Percentiles rank a stretch among this genome's conserved stretches.
These are phyloP conservation scores for Geotrichum restrictum DNA, from an alignment of 1,139 yeast genomes.

Conservation along the genomic window DNA sequence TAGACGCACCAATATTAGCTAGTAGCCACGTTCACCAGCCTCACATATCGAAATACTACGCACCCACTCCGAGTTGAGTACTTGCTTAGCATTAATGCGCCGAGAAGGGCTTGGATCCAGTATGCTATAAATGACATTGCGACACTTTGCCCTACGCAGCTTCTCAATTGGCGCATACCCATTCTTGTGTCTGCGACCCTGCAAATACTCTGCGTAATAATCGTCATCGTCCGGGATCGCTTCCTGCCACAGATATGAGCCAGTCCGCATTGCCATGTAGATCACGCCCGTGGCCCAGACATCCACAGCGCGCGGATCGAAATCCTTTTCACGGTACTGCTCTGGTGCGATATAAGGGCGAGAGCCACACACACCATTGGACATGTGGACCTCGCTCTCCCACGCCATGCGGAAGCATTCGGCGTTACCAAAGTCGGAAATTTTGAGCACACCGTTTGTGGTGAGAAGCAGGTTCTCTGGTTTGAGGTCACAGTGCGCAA, in stretches of 20 bases:
- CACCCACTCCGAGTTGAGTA: conserved; percentile 93
- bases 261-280: conserved; percentile 98
- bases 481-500: conserved; percentile 89
- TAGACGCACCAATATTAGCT: no score
- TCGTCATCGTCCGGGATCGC: conserved; percentile 75
- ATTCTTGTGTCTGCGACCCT: conserved; percentile 69
- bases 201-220: conserved; percentile 67
- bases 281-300: conserved; percentile 97
- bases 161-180: conserved; percentile 91
- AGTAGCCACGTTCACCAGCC: conserved; percentile 49
- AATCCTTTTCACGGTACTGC: conserved; percentile 68
- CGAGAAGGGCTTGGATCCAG: conserved; percentile 84
- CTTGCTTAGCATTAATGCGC: conserved; percentile 83
- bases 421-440: conserved; percentile 93
- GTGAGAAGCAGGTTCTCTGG: conserved; percentile 88
- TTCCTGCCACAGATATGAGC: conserved; percentile 85
- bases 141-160: conserved; percentile 72
- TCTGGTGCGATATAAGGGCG: conserved; percentile 97
- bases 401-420: conserved; percentile 97
- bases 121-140: conserved; percentile 87
- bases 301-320: conserved; percentile 89
- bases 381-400: conserved; percentile 81
- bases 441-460: conserved; percentile 72
- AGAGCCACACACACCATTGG: conserved; percentile 86
- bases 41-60: conserved; percentile 76